Evolutionary conservation across 306 rosid species (phyloP), one percentile per base, ranked within the genome.

Genomic region (Citrullus colocynthis): DNA sequence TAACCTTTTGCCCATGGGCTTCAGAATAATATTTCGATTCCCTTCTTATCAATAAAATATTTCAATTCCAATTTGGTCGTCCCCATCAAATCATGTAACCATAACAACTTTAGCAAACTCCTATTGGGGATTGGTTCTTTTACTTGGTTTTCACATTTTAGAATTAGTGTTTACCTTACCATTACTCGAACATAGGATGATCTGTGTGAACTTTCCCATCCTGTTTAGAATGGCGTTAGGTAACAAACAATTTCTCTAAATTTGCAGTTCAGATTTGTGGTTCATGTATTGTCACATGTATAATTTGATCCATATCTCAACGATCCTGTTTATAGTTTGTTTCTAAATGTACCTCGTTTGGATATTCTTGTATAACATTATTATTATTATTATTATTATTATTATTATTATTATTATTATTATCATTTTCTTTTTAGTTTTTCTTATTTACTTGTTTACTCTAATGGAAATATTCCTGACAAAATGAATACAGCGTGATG

Each of bases 401-500:
- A 24, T 24, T 24, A 24, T 24, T 24, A 24, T 24, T 24, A 24
- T 24, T 24, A 24, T 24, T 24, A 24, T 24, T 24, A 24, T 24
- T 24, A 24, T 24, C 1, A 24, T 24, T 24, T 24, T 74, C 58
- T 66, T 78, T 61, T 60, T 11, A 8, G 2, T 44, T 45, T 17
- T 48, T 36, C 82, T 55, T 20, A 45, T 52, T 79, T 66, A 54
- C 56, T 73, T 79, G 73, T 67, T 75, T 58, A 61, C 56, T 52
- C 86, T 85, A 76, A 85, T 83, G 41, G 55, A 76, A 57, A 14
- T 71, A 20, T 34, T 78, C 76, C 74, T 55, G 54, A 62, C 78
- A 75, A 62, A 75, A 62, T 80, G 39, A 44, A 62, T 78, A 51
- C 70, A 92, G 96, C 98, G 97, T 20, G 97, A 95, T 65, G 98